phyloP scores from a whole-genome alignment of 1,284 basidiomycete genomes.

The Schizopora paradoxa region DNA sequence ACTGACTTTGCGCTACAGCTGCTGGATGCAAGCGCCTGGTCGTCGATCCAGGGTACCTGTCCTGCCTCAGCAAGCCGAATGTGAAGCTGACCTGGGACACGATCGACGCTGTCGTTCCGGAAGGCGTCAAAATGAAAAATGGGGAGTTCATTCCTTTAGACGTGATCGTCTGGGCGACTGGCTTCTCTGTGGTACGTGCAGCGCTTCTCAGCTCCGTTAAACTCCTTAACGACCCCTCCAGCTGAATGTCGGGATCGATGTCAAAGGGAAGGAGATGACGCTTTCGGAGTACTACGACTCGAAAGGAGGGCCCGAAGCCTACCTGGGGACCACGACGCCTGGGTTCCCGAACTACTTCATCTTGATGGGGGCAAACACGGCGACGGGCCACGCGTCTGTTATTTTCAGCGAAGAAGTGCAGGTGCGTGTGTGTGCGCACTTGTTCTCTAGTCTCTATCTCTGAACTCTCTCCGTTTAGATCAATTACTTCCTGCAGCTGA shows the following conservation, averaged over 20 bases:
- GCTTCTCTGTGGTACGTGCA: slow-evolving; percentile 27
- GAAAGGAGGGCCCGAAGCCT: slow-evolving; percentile 24
- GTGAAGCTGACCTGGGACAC: slow-evolving; percentile 42
- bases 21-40: slow-evolving; percentile 54
- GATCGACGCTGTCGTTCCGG: slow-evolving; percentile 38
- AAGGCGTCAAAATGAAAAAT: slow-evolving; percentile 42
- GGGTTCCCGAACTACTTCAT: slow-evolving; percentile 25
- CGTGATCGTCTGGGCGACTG: slow-evolving; percentile 47
- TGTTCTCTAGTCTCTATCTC: neutral
- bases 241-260: neutral
- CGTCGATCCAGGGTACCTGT: slow-evolving; percentile 48
- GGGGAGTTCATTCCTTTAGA: slow-evolving; percentile 45
- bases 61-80: slow-evolving; percentile 45
- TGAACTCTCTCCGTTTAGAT: slow-evolving; percentile 14
- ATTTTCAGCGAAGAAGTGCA: slow-evolving; percentile 31
- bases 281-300: slow-evolving; percentile 21
- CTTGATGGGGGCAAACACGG: slow-evolving; percentile 28
- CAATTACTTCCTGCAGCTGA: slow-evolving; percentile 27
- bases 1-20: slow-evolving; percentile 28
- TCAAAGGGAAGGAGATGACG: slow-evolving; percentile 15
- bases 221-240: neutral
- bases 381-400: slow-evolving; percentile 28
- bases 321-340: slow-evolving; percentile 23
- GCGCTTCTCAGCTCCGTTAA: neutral
- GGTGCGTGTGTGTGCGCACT: slow-evolving; percentile 4